A percentile compares a stretch with the other conserved stretches of the same genome.
Conservation (phyloP, 2,329 filamentous ascomycete genomes). For the Monilinia vaccinii-corymbosi region DNA sequence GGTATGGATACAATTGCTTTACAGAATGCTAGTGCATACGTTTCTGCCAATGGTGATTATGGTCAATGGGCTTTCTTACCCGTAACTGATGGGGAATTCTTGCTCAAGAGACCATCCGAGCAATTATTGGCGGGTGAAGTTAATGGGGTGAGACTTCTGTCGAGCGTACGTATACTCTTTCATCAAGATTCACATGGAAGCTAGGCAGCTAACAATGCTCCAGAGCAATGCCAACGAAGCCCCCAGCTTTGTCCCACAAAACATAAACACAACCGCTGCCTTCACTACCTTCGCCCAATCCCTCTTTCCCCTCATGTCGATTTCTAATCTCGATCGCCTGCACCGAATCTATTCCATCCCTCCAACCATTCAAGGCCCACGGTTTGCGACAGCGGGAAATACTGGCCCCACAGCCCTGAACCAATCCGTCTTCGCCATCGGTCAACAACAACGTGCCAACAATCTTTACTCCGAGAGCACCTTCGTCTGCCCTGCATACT, state of each 20-base stretch:
- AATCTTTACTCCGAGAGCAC: constrained; percentile 34
- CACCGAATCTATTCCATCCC: constrained; percentile 20
- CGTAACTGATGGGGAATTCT: constrained; percentile 30
- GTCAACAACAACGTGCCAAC: constrained; percentile 41
- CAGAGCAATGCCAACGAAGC: constrained; percentile 44
- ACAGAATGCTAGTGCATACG: constrained; percentile 22
- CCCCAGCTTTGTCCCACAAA: constrained; percentile 35
- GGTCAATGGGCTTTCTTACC: constrained; percentile 31
- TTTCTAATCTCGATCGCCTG: constrained; percentile 30
- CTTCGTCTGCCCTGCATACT: constrained; percentile 45
- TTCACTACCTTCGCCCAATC: constrained; percentile 34
- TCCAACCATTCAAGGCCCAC: constrained; percentile 15
- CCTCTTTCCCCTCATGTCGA: constrained; percentile 34
- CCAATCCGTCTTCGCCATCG: constrained; percentile 34
- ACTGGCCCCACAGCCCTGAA: constrained; percentile 34
- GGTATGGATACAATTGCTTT: constrained; percentile 25
- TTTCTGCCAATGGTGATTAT: constrained; percentile 16
- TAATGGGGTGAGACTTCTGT: constrained; percentile 25
- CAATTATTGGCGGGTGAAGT: constrained; percentile 27
- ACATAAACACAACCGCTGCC: constrained; percentile 34
- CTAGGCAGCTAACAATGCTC: neutral
- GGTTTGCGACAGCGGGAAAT: constrained; percentile 30
- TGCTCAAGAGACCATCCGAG: constrained; percentile 26
- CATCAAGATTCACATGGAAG: neutral
- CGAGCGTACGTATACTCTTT: constrained; percentile 1